Base-by-base conservation (phyloP, 352 stramenopile species). In the Pythium apleroticum region DNA sequence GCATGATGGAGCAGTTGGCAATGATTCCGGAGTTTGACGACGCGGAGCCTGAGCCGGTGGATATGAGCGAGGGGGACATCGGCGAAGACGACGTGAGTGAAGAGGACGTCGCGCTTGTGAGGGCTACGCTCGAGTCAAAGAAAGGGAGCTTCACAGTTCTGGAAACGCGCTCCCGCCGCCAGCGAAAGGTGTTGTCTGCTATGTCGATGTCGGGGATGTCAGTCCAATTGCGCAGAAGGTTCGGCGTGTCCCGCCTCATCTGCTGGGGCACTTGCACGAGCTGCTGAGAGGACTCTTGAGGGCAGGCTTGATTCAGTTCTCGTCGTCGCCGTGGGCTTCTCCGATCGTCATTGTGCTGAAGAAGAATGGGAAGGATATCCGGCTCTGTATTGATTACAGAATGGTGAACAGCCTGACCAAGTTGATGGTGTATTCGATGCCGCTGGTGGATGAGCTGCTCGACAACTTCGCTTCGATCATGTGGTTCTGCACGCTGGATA, bases 291-390 rank as follows among this genome's bases (percentile, higher is more conserved):
- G 49, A n/a, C 22, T 76, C 0, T 37, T 82, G 7, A 4, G 11
- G 0, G 43, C 57, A 0, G 63, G 52, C n/a, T 69, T 78, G n/a
- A 71, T 74, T 33, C 4, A 7, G 2, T 31, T 45, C 0, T 76
- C 69, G 0, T 69, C n/a, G 0, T 80, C 73, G 0, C 60, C 48
- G n/a, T 66, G 70, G 73, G 66, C 70, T 0, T 76, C 73, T 3
- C 73, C 69, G 14, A 81, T 78, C n/a, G 71, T 78, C 1, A 68
- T 81, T 1, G 63, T 81, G 3, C 24, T 78, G 28, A 78, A 81
- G 65, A 78, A 81, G 48, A 81, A 78, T 37, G 67, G 67, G 0
- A 57, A 69, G 0, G 74, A 78, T 22, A 76, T 77, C n/a, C 27
- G 70, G 0, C 57, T 81, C 10, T 78, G 66, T 24, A 66, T 72